Conservation (phyloP, 306 rosid genomes). For the Medicago arabica region DNA sequence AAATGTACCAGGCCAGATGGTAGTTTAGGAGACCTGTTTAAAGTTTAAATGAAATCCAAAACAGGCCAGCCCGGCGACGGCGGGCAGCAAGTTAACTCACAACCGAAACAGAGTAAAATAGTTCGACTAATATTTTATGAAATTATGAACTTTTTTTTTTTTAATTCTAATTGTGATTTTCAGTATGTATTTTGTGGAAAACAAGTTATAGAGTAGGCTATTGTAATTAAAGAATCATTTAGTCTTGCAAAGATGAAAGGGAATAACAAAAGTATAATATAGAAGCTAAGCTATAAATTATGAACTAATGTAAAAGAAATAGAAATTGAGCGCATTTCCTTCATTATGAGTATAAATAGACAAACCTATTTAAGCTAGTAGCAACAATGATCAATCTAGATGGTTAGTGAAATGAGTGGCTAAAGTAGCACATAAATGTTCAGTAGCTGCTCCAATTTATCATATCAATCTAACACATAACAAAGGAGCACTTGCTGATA, state of each 20-base stretch:
- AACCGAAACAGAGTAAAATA: neutral
- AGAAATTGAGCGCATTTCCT: neutral
- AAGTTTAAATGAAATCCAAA: slow-evolving; percentile 1
- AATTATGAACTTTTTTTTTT: no score
- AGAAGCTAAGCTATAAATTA: neutral
- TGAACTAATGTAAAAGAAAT: neutral
- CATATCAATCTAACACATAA: slow-evolving; percentile 10
- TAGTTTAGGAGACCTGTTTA: neutral
- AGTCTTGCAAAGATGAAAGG: neutral
- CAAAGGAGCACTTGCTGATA: neutral
- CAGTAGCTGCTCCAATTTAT: neutral
- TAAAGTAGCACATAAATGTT: no score
- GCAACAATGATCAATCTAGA: slow-evolving; percentile 3
- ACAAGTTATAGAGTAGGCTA: neutral
- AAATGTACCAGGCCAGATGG: neutral
- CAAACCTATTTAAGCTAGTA: slow-evolving; percentile 3
- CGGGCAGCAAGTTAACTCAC: neutral
- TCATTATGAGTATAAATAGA: neutral
- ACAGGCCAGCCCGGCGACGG: neutral
- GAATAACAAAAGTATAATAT: no score
- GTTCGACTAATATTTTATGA: neutral
- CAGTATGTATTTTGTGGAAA: neutral
- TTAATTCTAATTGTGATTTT: no score
- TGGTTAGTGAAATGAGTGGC: neutral
- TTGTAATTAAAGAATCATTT: neutral